Evolutionary conservation across 352 stramenopile genomes (phyloP).

Genomic region (Pythium sukuiense): DNA sequence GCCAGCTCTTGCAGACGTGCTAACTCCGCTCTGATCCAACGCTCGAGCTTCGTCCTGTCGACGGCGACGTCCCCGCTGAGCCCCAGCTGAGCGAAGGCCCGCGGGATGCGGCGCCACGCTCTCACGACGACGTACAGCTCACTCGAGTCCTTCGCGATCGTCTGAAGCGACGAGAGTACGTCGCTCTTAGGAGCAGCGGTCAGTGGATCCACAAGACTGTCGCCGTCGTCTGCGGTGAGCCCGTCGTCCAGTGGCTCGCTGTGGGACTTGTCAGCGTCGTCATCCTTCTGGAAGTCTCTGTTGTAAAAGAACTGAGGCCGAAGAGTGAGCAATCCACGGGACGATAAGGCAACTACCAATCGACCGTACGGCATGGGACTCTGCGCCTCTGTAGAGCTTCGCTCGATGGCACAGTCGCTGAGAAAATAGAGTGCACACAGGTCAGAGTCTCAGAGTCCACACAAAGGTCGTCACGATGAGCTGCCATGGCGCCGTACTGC

Average conservation of each 20-base stretch:
- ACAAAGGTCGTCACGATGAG: not conserved
- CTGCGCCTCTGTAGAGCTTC: not conserved
- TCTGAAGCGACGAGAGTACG: conserved; percentile 31
- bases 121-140: conserved; percentile 49
- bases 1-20: conserved; percentile 31
- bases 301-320: not conserved
- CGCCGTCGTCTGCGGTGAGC: not conserved
- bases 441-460: not conserved
- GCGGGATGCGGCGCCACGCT: conserved; percentile 51
- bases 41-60: conserved; percentile 26
- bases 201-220: conserved; percentile 9
- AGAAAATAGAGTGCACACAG: not conserved
- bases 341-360: not conserved
- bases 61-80: conserved; percentile 19
- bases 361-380: not conserved
- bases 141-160: conserved; percentile 27
- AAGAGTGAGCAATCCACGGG: not conserved
- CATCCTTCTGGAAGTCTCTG: not conserved
- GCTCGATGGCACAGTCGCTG: conserved; percentile 1
- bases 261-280: not conserved
- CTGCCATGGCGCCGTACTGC: conserved; percentile 5
- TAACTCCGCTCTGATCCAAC: conserved; percentile 51
- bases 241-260: not conserved
- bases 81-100: conserved; percentile 37
- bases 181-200: not conserved